These are phyloP conservation scores for Rhodosporidiobolus odoratus DNA, from an alignment of 768 basidiomycete species.

Conservation along the genomic window DNA sequence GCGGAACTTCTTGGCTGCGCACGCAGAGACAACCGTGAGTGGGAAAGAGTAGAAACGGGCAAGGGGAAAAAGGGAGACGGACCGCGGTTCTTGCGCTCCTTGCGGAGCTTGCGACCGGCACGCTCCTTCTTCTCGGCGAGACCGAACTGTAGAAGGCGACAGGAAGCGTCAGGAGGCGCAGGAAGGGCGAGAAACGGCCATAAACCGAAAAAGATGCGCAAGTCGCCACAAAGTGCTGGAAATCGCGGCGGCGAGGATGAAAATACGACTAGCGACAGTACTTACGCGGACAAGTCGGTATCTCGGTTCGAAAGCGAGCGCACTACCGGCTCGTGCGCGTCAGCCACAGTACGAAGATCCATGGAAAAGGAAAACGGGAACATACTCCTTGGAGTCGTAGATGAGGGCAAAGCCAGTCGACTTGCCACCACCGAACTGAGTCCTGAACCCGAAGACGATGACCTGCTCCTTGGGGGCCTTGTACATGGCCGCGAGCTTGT, in stretches of 20 bases:
- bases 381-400: conserved; percentile 94
- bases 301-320: no score
- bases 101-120: conserved; percentile 92
- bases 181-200: background rate
- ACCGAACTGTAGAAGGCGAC: conserved; percentile 44
- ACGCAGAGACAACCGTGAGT: no score
- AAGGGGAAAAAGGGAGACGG: conserved; percentile 50
- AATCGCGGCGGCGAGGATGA: no score
- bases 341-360: no score
- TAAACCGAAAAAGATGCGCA: background rate
- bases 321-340: no score
- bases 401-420: conserved; percentile 96
- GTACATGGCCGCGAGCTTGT: conserved; percentile 87
- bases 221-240: no score
- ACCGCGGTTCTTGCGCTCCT: conserved; percentile 99
- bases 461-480: conserved; percentile 87
- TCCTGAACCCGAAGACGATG: conserved; percentile 88
- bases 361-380: conserved; percentile 35
- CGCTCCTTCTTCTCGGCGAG: conserved; percentile 69
- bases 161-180: no score
- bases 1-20: conserved; percentile 11
- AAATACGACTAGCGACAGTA: no score
- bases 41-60: background rate
- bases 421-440: conserved; percentile 95
- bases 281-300: no score